phyloP scores from a whole-genome alignment of 176 grass and related monocot species.

The Oryza longistaminata region DNA sequence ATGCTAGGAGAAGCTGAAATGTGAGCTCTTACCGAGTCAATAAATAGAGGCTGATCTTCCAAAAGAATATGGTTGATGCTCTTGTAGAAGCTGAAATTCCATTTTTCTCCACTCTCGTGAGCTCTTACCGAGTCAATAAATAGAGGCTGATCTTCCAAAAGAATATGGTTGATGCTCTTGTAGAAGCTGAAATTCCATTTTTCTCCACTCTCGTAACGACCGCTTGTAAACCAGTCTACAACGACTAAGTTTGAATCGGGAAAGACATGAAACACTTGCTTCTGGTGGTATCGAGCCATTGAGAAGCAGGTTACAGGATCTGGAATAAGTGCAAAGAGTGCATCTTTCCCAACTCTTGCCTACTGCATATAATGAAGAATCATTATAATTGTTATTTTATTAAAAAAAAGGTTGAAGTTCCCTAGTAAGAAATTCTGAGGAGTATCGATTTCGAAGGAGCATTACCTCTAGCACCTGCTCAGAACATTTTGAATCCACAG shows the following conservation, averaged over 20 bases:
- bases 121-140: constrained; percentile 74
- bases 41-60: constrained; percentile 76
- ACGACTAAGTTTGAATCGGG: constrained; percentile 70
- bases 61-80: constrained; percentile 69
- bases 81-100: constrained; percentile 69
- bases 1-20: constrained; percentile 24
- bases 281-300: constrained; percentile 65
- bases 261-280: constrained; percentile 72
- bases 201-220: constrained; percentile 80
- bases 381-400: background rate
- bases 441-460: background rate
- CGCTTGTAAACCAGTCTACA: constrained; percentile 96
- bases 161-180: constrained; percentile 69
- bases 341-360: constrained; percentile 70
- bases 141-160: constrained; percentile 66
- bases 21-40: constrained; percentile 56
- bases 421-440: background rate
- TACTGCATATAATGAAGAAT: constrained; percentile 51
- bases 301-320: constrained; percentile 92
- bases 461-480: constrained; percentile 82
- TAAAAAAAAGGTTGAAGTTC: background rate
- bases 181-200: constrained; percentile 73
- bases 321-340: constrained; percentile 74
- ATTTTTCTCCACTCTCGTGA: constrained; percentile 74
- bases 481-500: constrained; percentile 77